Conservation (phyloP, 2,329 filamentous ascomycete genomes). For the Penicillium sp. region DNA sequence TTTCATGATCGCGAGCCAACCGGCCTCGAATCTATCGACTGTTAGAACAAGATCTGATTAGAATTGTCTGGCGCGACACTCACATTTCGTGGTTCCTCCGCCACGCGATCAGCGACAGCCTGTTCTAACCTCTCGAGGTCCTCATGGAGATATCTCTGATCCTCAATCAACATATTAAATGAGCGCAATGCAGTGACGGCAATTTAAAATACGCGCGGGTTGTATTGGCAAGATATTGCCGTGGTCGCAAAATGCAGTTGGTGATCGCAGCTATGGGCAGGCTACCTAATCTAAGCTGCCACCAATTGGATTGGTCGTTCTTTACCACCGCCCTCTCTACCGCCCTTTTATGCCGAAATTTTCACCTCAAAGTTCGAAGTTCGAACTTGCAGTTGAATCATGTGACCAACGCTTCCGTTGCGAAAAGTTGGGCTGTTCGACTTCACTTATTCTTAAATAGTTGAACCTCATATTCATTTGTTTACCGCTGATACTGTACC, state of each 20-base stretch:
- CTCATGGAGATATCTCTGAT: slow-evolving; percentile 90
- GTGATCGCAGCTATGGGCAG: slow-evolving; percentile 15
- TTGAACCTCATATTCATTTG: slow-evolving; percentile 12
- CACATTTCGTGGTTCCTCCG: slow-evolving; percentile 85
- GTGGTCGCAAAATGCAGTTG: slow-evolving; percentile 10
- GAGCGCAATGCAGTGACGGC: not conserved
- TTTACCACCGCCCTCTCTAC: not conserved
- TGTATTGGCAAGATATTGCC: slow-evolving; percentile 3
- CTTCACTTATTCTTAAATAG: slow-evolving; percentile 2
- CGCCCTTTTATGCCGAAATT: not conserved
- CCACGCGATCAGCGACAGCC: slow-evolving; percentile 81
- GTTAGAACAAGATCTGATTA: slow-evolving; percentile 19
- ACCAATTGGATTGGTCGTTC: not conserved
- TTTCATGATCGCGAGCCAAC: slow-evolving; percentile 85
- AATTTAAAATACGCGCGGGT: not conserved
- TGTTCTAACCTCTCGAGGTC: slow-evolving; percentile 95
- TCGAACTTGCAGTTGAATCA: slow-evolving; percentile 18
- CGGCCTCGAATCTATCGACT: slow-evolving; percentile 74
- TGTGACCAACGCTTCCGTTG: slow-evolving; percentile 20
- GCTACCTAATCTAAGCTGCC: not conserved
- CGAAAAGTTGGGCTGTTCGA: slow-evolving; percentile 22
- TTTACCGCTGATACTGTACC: slow-evolving; percentile 11
- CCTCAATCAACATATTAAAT: slow-evolving; percentile 72
- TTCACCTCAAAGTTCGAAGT: slow-evolving; percentile 14
- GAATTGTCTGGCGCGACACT: slow-evolving; percentile 33